phyloP scores from a whole-genome alignment of 2,329 filamentous ascomycete genomes.

The Pleurostoma richardsiae region DNA sequence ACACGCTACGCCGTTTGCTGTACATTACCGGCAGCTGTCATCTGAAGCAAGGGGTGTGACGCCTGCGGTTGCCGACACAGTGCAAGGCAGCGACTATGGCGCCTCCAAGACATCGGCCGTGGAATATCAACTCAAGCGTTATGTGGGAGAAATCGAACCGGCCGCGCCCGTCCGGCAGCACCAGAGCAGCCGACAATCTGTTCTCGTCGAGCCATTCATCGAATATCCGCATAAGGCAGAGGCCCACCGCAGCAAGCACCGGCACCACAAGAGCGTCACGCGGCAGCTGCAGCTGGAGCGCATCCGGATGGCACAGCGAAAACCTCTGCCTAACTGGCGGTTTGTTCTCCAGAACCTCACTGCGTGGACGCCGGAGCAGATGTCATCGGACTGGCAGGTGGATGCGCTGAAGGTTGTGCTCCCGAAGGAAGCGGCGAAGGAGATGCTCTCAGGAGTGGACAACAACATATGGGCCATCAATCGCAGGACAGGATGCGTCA shows the following conservation, averaged over 20 bases:
- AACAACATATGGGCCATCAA: constrained; percentile 19
- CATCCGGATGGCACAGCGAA: constrained; percentile 21
- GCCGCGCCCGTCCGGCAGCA: constrained; percentile 13
- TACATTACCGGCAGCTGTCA: not conserved
- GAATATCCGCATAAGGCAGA: constrained; percentile 14
- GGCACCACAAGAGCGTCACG: constrained; percentile 17
- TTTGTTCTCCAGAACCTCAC: constrained; percentile 30
- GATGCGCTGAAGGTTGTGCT: constrained; percentile 19
- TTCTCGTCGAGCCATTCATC: constrained; percentile 18
- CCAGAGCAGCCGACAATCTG: constrained; percentile 9
- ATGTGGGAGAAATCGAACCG: constrained; percentile 12
- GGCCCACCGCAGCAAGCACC: constrained; percentile 11
- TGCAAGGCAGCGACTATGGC: not conserved
- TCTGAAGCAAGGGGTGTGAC: not conserved
- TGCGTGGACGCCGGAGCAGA: constrained; percentile 21
- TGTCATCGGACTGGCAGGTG: constrained; percentile 3
- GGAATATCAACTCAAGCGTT: constrained; percentile 3
- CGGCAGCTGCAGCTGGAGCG: constrained; percentile 30
- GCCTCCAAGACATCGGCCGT: not conserved
- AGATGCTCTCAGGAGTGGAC: constrained; percentile 12
- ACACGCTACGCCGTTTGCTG: not conserved
- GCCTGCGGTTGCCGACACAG: not conserved
- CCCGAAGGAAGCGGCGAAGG: constrained; percentile 4
- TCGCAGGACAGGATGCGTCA: constrained; percentile 15
- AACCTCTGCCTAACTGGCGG: constrained; percentile 30